Conservation (phyloP, 2,329 filamentous ascomycete species). For the Hypoxylon sp. region DNA sequence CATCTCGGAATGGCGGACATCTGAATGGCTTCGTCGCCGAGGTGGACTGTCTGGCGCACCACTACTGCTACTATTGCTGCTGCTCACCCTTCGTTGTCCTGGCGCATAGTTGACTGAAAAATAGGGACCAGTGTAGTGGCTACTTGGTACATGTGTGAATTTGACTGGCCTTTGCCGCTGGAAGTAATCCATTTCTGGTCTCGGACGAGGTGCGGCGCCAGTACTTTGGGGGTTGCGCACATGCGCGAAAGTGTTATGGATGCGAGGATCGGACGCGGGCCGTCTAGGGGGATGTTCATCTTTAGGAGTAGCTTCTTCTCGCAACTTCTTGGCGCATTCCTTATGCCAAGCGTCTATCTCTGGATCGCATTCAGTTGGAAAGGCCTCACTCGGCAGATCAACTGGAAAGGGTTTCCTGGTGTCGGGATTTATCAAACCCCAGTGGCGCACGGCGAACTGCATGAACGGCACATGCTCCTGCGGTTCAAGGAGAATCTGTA, state of each 20-base stretch:
- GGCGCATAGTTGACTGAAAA: slow-evolving; percentile 45
- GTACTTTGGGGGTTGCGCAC: slow-evolving; percentile 47
- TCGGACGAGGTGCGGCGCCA: slow-evolving; percentile 45
- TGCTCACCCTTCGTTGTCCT: slow-evolving; percentile 49
- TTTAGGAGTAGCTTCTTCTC: slow-evolving; percentile 68
- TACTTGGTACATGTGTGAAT: slow-evolving; percentile 50
- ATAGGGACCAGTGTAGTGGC: slow-evolving; percentile 48
- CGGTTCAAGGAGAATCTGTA: slow-evolving; percentile 88
- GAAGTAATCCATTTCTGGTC: slow-evolving; percentile 57
- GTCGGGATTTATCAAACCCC: slow-evolving; percentile 80
- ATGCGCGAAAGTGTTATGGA: slow-evolving; percentile 54
- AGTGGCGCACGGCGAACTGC: slow-evolving; percentile 83
- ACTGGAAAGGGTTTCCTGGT: slow-evolving; percentile 78
- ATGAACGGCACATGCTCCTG: slow-evolving; percentile 89
- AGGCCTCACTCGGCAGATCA: slow-evolving; percentile 72
- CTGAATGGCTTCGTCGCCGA: slow-evolving; percentile 67
- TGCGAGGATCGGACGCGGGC: slow-evolving; percentile 47
- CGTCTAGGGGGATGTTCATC: slow-evolving; percentile 52
- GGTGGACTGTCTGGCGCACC: slow-evolving; percentile 60
- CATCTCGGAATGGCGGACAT: slow-evolving; percentile 60
- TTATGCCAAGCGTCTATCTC: slow-evolving; percentile 92
- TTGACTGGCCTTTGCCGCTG: slow-evolving; percentile 56
- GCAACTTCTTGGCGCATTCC: slow-evolving; percentile 78
- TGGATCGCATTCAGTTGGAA: slow-evolving; percentile 79
- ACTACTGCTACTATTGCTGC: slow-evolving; percentile 52